phyloP scores from a whole-genome alignment of 805 yeast genomes.

The Candida caryicola region DNA sequence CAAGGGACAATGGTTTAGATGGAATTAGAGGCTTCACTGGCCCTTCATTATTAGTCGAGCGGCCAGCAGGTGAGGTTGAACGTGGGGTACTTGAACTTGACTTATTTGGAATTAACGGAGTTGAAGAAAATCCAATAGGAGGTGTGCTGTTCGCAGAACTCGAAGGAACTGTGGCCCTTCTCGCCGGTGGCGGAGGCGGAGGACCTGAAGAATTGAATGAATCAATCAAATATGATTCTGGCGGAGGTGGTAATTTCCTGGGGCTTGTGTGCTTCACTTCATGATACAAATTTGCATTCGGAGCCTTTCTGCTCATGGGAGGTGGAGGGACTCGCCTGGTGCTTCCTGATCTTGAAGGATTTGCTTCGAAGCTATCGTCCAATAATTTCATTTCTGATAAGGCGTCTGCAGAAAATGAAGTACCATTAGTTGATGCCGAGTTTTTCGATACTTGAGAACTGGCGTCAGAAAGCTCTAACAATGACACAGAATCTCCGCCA shows the following conservation, averaged over 20 bases:
- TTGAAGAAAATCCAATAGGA: constrained; percentile 35
- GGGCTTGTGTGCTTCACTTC: neutral
- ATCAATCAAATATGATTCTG: constrained; percentile 3
- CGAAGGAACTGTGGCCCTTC: constrained; percentile 14
- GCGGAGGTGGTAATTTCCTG: constrained; percentile 10
- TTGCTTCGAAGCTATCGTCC: constrained; percentile 23
- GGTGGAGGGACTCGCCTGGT: constrained; percentile 30
- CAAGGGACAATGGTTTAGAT: constrained; percentile 30
- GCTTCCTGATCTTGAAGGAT: constrained; percentile 14
- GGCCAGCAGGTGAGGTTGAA: neutral
- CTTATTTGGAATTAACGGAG: constrained; percentile 39
- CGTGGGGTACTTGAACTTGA: constrained; percentile 28
- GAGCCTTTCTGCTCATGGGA: constrained; percentile 19
- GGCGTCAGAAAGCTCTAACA: constrained; percentile 9
- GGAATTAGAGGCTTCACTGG: constrained; percentile 34
- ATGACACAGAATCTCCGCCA: constrained; percentile 16
- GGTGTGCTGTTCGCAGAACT: constrained; percentile 14
- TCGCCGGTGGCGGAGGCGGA: constrained; percentile 20
- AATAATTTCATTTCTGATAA: constrained; percentile 37
- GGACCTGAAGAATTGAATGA: constrained; percentile 1
- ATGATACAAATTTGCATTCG: constrained; percentile 1
- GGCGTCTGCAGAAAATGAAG: constrained; percentile 24
- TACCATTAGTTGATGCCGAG: constrained; percentile 10
- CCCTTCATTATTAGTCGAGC: neutral
- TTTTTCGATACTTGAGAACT: constrained; percentile 7